Base-by-base conservation (phyloP, 108 stramenopile genomes). In the Cylindrotheca fusiformis region DNA sequence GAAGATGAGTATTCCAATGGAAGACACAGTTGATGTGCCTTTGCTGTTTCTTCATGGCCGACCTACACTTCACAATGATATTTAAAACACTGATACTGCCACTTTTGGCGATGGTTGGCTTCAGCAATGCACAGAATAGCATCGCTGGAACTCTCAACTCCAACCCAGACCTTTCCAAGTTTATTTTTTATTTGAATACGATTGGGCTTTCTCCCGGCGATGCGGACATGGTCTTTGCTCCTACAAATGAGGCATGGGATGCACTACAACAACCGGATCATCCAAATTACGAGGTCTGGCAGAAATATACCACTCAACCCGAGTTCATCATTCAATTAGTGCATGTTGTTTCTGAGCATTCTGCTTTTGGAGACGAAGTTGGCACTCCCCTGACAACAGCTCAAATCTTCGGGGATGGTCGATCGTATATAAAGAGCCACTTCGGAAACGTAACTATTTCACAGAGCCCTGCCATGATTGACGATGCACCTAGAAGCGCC, bases 191-290 rank as follows among this genome's bases (percentile, higher is more conserved):
- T 5, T 31, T 79, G 48, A 24, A 67, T 14, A 28, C 49, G 32
- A 63, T 59, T 26, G 74, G 63, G 27, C 17, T 79, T n/a, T 56
- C 65, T 32, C 67, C 69, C 21, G 59, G 58, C 47, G 22, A 46
- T 10, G 78, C 51, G 1, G 44, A 66, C 36, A 80, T 74, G 1
- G 24, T 80, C 27, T 72, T 80, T 50, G 79, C 71, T 6, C 79
- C 75, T 18, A 72, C 62, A 1, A 76, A 52, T 30, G 79, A 66
- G 4, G 79, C 79, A 4, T 80, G 36, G 36, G 14, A 41, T 14
- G 36, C 6, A 10, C 14, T 76, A 26, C 70, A 72, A 2, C 55
- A 41, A 24, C 67, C 57, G 33, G 51, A 54, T 12, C 59, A 48
- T 30, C 23, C 57, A 32, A 61, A 75, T 46, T 36, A 36, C 3